Evolutionary conservation across 2,329 filamentous ascomycete genomes (phyloP), one percentile per base, ranked within the genome.

Genomic region (Chaetomium globosum): DNA sequence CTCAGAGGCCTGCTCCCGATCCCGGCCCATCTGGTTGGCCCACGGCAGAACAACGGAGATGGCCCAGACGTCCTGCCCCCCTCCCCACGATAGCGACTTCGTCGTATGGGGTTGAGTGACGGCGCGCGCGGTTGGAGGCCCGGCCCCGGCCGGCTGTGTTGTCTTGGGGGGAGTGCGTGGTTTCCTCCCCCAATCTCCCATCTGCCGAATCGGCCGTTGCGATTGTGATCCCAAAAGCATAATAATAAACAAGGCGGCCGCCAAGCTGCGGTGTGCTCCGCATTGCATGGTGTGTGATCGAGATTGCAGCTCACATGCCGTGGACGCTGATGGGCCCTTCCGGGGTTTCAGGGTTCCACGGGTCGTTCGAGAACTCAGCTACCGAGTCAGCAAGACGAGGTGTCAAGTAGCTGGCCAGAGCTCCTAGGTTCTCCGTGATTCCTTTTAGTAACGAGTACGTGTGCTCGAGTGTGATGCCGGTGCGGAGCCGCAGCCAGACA

Each of bases 161-260:
- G 54, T 36, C 7, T 36, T 36, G 33, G 33, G 12, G 31, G 12
- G 33, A 16, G 31, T 19, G 39, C 39, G 39, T 43, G 39, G 33
- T 43, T 19, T 16, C 19, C 19, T 33, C 21, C 21, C 49, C 28
- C 30, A 16, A 9, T 21, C 28, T 13, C 8, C n/a, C 26, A 46
- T 16, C 54, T 57, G 54, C 54, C 54, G 54, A 43, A 23, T 57
- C 36, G 36, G 36, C 33, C 23, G 33, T 57, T 46, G 54, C 16
- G 21, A 39, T 55, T 36, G 33, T 36, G 33, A 36, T 36, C 33
- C 33, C 33, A 36, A 10, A 9, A 10, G n/a, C 10, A 26, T 13
- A 21, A 36, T 13, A 33, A 36, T n/a, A 21, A 36, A 23, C 31
- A 36, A 36, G 23, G 7, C 3, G n/a, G n/a, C 28, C 8, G 53